Base-by-base conservation (phyloP, 2,329 filamentous ascomycete genomes). In the Nemania serpens region DNA sequence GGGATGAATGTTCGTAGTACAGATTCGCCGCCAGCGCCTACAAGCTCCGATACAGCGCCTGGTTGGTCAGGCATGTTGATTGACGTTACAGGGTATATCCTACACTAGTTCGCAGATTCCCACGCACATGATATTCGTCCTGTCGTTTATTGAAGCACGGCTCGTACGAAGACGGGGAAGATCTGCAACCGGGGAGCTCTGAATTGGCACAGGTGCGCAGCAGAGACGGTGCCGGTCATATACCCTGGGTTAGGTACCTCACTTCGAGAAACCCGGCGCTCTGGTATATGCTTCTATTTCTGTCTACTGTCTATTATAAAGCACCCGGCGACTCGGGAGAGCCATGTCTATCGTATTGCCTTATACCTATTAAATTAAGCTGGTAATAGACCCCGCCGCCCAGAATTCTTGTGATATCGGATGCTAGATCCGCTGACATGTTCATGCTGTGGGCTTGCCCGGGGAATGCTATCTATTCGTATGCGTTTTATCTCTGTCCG, bases 391-490 rank as follows among this genome's bases (percentile, higher is more conserved):
- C 25, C 25, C 25, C 17, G 41, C 7, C 34, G 34, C 34, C 10
- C 34, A 37, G 34, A 10, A 20, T 43, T 11, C 17, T 43, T 17
- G 15, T 18, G 10, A 20, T n/a, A 20, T 20, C 41, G 7, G 18
- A 33, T 18, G 17, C 18, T 25, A 29, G 18, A 2, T 29, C 34
- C 15, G 45, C 53, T 46, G 47, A 57, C 22, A 34, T 9, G 17
- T 34, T 43, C 36, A 11, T 53, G 25, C 55, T 51, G 37, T 29
- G 29, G 33, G 48, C 10, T 62, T 49, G 51, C 51, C 55, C 50
- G 49, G 41, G 39, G 49, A 41, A 54, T 58, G 49, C 45, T 50
- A 61, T 42, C 43, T 50, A 52, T n/a, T 13, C 22, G 7, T 50
- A 20, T 49, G 18, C n/a, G 15, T 10, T 33, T 41, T 33, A 45